Base-by-base conservation (phyloP, 768 basidiomycete genomes). In the Podaxis rugospora region DNA sequence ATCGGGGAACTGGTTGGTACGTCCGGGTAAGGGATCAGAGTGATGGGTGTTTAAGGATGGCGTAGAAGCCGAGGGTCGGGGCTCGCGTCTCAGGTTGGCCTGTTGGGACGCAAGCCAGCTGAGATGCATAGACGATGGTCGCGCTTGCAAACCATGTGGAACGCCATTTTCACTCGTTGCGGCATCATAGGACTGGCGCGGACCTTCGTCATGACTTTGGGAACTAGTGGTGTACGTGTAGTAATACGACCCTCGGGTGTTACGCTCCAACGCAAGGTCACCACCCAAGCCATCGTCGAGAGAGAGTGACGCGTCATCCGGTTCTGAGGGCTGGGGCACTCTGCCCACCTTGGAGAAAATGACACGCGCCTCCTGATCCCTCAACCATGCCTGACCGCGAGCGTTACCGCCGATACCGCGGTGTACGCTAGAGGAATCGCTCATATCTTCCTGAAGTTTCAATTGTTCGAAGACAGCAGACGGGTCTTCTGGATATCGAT, bases 301-400 rank as follows among this genome's bases (percentile, higher is more conserved):
- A 16, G 78, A 75, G 36, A 79, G 65, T 1, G 81, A 84, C 14
- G 72, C 70, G 44, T 75, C 75, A 55, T 88, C 87, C 1, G 81
- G 78, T 50, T 80, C 80, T 2, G 87, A 88, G 11, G 84, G 82
- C 44, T 80, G 84, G 2, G 86, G 84, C 18, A 80, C 62, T 2
- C 70, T 76, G 16, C 88, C 88, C 5, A 89, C 74, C 76, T 84
- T 84, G 18, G 81, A 80, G 49, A 83, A 81, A 53, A 87, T 79
- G 0, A 82, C 79, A 11, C 90, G 82, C 35, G 84, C 80, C 53
- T 85, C 90, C 71, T 96, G 93, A 66, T 95, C 92, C 37, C 83
- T 81, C 47, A 96, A 71, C 93, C 93, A 95, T 27, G 88, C 83
- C 5, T 83, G 84, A 0, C 91, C 90, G 7, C 90, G 83, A 68